Evolutionary conservation across 495 filamentous ascomycete species (phyloP).

Genomic region (Hypoxylon perforatum): DNA sequence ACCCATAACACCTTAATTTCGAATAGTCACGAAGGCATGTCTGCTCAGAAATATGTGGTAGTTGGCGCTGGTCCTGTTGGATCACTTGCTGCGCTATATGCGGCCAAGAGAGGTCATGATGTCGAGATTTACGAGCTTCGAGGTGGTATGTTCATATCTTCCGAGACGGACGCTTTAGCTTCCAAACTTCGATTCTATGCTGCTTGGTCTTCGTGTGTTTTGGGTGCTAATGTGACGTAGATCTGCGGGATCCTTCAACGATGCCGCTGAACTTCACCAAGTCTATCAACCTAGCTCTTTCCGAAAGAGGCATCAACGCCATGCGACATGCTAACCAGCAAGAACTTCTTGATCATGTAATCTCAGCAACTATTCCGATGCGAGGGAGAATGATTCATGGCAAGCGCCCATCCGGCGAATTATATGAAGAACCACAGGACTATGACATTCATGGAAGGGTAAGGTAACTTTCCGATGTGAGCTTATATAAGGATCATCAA

Average conservation of each 20-base stretch:
- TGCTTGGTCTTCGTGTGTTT: background rate
- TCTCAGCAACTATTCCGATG: conserved; percentile 88
- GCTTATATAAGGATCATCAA: conserved; percentile 6
- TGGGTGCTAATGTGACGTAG: conserved; percentile 55
- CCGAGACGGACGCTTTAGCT: background rate
- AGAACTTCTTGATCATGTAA: conserved; percentile 76
- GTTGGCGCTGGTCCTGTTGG: conserved; percentile 95
- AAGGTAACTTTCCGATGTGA: conserved; percentile 37
- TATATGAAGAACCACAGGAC: conserved; percentile 81
- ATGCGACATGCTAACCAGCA: conserved; percentile 72
- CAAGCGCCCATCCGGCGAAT: conserved; percentile 66
- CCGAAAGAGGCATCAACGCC: conserved; percentile 92
- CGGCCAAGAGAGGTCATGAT: conserved; percentile 83
- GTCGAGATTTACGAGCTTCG: conserved; percentile 96
- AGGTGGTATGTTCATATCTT: conserved; percentile 71
- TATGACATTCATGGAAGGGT: conserved; percentile 93
- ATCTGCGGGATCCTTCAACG: conserved; percentile 85
- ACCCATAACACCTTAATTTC: background rate
- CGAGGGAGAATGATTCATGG: conserved; percentile 97
- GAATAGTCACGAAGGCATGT: conserved; percentile 15
- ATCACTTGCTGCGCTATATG: conserved; percentile 90
- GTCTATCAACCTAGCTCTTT: conserved; percentile 96
- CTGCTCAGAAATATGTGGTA: conserved; percentile 77
- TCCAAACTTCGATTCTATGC: background rate
- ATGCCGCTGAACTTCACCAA: conserved; percentile 94